A percentile compares a stretch with the other conserved stretches of the same genome.
These are phyloP conservation scores for Musa troglodytarum DNA, from an alignment of 176 grass and related monocot species.

Conservation along the genomic window DNA sequence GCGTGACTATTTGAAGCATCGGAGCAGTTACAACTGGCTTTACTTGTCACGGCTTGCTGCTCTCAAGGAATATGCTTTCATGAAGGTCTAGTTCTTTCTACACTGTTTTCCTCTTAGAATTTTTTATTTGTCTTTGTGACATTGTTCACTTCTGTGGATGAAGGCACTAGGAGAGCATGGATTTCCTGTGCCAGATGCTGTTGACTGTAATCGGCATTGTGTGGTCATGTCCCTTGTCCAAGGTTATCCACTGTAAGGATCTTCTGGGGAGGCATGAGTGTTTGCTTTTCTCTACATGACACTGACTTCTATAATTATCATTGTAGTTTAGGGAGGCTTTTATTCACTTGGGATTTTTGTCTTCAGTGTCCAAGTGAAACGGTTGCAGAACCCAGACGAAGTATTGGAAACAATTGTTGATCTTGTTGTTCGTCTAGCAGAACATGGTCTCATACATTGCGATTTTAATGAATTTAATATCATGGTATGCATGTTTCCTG, in stretches of 20 bases:
- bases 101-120: not conserved
- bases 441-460: conserved; percentile 97
- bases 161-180: conserved; percentile 86
- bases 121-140: not conserved
- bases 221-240: conserved; percentile 91
- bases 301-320: not conserved
- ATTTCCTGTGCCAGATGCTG: conserved; percentile 80
- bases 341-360: not conserved
- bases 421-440: conserved; percentile 72
- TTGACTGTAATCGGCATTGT: conserved; percentile 87
- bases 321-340: not conserved
- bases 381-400: conserved; percentile 73
- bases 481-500: conserved; percentile 43
- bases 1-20: conserved; percentile 74
- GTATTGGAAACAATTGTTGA: conserved; percentile 77
- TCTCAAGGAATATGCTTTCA: conserved; percentile 87
- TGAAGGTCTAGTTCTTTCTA: conserved; percentile 43
- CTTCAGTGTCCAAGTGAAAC: conserved; percentile 75
- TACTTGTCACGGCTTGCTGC: conserved; percentile 79
- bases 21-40: conserved; percentile 80
- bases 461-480: conserved; percentile 99
- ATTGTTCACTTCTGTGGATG: conserved; percentile 10
- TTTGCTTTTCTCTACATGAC: not conserved
- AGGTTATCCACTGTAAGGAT: conserved; percentile 83
- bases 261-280: not conserved